phyloP scores from a whole-genome alignment of 2,329 filamentous ascomycete species.

The Pezicula neosporulosa region DNA sequence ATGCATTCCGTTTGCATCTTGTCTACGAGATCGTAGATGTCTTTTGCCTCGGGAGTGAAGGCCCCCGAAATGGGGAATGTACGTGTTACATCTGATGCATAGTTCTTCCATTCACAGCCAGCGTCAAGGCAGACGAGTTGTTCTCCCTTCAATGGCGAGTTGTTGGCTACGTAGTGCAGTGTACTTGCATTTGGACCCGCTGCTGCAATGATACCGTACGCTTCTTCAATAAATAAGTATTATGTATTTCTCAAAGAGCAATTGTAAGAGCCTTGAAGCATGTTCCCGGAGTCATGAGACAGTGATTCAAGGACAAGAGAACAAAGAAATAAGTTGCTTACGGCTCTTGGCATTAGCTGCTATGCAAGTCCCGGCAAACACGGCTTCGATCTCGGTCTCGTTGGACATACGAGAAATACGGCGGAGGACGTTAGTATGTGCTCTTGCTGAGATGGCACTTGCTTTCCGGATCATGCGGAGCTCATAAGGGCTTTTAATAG shows the following conservation, averaged over 20 bases:
- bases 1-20: conserved; percentile 80
- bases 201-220: conserved; percentile 87
- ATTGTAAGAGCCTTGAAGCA: too few species aligned
- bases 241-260: too few species aligned
- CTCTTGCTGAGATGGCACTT: conserved; percentile 73
- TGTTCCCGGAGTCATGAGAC: too few species aligned
- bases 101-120: conserved; percentile 79
- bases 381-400: conserved; percentile 80
- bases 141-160: conserved; percentile 64
- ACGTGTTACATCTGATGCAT: conserved; percentile 86
- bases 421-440: conserved; percentile 70
- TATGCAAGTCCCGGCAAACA: conserved; percentile 71
- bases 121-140: conserved; percentile 83
- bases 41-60: conserved; percentile 65
- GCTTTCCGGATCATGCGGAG: conserved; percentile 77
- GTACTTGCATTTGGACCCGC: conserved; percentile 79
- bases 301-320: too few species aligned
- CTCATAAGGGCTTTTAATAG: conserved; percentile 84
- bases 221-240: conserved; percentile 37
- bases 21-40: conserved; percentile 75
- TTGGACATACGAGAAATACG: conserved; percentile 61
- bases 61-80: conserved; percentile 75
- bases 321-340: too few species aligned
- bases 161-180: conserved; percentile 82
- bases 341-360: conserved; percentile 66